Base-by-base conservation (phyloP, 2,329 filamentous ascomycete genomes). In the Ciborinia camelliae region DNA sequence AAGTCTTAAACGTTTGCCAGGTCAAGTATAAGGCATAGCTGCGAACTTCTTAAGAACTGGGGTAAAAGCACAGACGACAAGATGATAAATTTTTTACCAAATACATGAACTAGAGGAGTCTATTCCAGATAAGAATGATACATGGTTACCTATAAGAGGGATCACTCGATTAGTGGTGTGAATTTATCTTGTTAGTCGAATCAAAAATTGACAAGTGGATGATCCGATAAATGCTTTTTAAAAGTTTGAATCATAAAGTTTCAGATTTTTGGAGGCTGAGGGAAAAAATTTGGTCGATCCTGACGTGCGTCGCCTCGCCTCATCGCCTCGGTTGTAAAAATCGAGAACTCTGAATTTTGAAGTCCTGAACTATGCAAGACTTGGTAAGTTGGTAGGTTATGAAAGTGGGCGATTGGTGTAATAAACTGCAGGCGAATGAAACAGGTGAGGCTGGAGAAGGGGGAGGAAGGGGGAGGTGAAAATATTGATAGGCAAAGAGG, bases 191-290 rank as follows among this genome's bases (percentile, higher is more conserved):
- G 28, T 30, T 63, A 57, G 41, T 63, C 62, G 43, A 63, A 63
- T 63, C 23, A 58, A 37, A 51, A 28, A 14, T 32, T 48, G 62
- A 63, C 62, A 63, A 58, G 62, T 63, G 53, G 52, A 63, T 63
- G 62, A 32, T 32, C 37, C 26, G 62, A 4, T 23, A 10, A 9
- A 37, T 5, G 8, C 9, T 58, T 28, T 48, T 63, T 37, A 45
- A 30, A 32, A 43, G 45, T 63, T 55, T 63, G 20, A 63, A 35
- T 63, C 9, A 12, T 37, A 37, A 37, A 37, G 35, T 58, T 47
- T 41, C 12, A 37, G 30, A n/a, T 14, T 55, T 55, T 12, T 43
- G 37, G 23, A 53, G 60, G 50, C 51, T 54, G n/a, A 26, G 8
- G 51, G 12, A 26, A 18, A 37, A 37, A 32, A 39, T 26, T 57